Base-by-base conservation (phyloP, 2,329 filamentous ascomycete genomes). In the Fusarium sp. region DNA sequence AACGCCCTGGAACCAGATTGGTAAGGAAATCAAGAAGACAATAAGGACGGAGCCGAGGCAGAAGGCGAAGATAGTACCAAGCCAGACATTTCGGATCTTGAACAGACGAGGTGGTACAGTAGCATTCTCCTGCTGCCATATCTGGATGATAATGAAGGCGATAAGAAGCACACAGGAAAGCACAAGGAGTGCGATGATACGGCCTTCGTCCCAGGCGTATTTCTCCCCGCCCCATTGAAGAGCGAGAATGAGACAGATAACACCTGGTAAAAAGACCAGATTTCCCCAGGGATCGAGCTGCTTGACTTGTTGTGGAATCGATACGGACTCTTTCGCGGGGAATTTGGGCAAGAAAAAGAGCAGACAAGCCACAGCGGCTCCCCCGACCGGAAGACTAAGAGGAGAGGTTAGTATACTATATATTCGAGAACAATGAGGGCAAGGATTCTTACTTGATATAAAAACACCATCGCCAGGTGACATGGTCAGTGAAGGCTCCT, bases 211-310 rank as follows among this genome's bases (percentile, higher is more conserved):
- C 66, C 66, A 72, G 3, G 61, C 31, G 43, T 78, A 78, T 37
- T 71, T 74, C 18, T 66, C 73, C 13, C 78, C 80, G 41, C 80
- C 80, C 80, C 81, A 85, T 50, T 84, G 81, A 6, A 85, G 72
- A 15, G 82, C 82, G 9, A 85, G 72, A 0, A 84, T 69, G 7
- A 83, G 77, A 58, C 81, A 84, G 42, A 83, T 72, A 6, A 82
- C 78, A 0, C 50, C 50, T 13, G 71, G 67, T 33, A 75, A 60
- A 37, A 75, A 70, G 7, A 73, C 45, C 2, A 69, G 15, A 27
- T 60, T 69, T 33, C 74, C 73, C 4, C 71, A 49, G 11, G 63
- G 69, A 29, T 72, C 69, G 31, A 72, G 48, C 27, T 55, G 58
- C n/a, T 43, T 49, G 21, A 61, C 29, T 14, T 50, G 45, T 6